Percentiles rank a stretch among this genome's conserved stretches.
phyloP scores from a whole-genome alignment of 345 rosid genomes.

The Sisymbrium altissimum region DNA sequence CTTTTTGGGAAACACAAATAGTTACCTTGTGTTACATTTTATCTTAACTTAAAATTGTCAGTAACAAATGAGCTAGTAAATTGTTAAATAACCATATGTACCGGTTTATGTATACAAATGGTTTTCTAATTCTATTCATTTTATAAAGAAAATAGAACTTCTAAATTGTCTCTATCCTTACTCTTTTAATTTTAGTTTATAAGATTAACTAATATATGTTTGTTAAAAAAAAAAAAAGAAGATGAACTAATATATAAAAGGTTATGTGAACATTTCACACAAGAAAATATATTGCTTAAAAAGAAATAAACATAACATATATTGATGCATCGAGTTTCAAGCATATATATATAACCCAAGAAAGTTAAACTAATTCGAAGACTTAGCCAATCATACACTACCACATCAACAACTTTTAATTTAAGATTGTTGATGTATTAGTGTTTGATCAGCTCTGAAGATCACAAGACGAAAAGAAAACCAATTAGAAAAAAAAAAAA shows the following conservation, averaged over 20 bases:
- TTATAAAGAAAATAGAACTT: not conserved
- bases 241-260: not conserved
- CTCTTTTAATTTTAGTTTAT: not conserved
- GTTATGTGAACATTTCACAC: not conserved
- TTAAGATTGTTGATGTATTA: conserved; percentile 33
- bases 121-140: not conserved
- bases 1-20: not conserved
- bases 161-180: not conserved
- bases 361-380: conserved; percentile 8
- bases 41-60: not conserved
- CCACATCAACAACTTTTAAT: conserved; percentile 31
- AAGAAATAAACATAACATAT: not conserved
- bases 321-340: conserved; percentile 8
- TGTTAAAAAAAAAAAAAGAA: too few species aligned
- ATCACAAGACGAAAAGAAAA: conserved; percentile 14
- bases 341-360: conserved; percentile 19
- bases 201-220: not conserved
- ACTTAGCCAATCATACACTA: conserved; percentile 37
- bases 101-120: not conserved
- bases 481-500: not conserved
- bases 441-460: conserved; percentile 31
- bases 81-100: not conserved
- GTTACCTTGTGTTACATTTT: not conserved
- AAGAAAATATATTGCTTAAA: not conserved
- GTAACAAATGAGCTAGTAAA: not conserved